Conservation (phyloP, 805 yeast species). For the Teunomyces gatunensis region DNA sequence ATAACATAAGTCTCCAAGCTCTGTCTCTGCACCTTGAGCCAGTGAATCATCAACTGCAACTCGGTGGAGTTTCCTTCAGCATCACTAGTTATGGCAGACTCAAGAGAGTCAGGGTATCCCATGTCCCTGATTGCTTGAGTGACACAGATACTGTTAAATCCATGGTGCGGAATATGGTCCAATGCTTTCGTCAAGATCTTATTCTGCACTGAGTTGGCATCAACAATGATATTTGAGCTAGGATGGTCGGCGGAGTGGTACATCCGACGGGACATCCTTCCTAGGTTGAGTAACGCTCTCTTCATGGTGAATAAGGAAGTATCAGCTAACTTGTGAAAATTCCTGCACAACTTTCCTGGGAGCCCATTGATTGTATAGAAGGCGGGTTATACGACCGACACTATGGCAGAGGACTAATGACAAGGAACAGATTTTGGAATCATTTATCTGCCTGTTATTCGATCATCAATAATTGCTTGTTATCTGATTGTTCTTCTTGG, state of each 20-base stretch:
- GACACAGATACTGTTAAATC: constrained; percentile 50
- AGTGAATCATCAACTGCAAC: constrained; percentile 53
- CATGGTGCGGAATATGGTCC: constrained; percentile 47
- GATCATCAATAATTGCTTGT: background rate
- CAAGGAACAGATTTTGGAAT: no score
- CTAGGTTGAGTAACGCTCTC: constrained; percentile 1
- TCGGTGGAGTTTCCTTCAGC: constrained; percentile 48
- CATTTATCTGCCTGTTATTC: background rate
- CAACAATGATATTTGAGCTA: constrained; percentile 31
- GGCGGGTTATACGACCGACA: no score
- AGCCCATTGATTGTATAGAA: no score
- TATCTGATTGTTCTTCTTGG: background rate
- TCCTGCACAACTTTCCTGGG: background rate
- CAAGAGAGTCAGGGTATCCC: constrained; percentile 52
- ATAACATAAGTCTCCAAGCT: constrained; percentile 27
- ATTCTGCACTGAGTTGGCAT: constrained; percentile 35
- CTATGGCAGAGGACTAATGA: no score
- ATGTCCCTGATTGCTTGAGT: constrained; percentile 47
- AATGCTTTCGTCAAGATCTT: constrained; percentile 38
- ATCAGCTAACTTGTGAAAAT: constrained; percentile 4
- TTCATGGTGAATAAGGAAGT: background rate
- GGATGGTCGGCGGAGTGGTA: constrained; percentile 41
- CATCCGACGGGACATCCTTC: constrained; percentile 6
- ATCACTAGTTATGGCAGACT: constrained; percentile 36
- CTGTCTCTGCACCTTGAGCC: constrained; percentile 45